These are phyloP conservation scores for Boletus tomentosulus DNA, from an alignment of 768 basidiomycete genomes.

Conservation along the genomic window DNA sequence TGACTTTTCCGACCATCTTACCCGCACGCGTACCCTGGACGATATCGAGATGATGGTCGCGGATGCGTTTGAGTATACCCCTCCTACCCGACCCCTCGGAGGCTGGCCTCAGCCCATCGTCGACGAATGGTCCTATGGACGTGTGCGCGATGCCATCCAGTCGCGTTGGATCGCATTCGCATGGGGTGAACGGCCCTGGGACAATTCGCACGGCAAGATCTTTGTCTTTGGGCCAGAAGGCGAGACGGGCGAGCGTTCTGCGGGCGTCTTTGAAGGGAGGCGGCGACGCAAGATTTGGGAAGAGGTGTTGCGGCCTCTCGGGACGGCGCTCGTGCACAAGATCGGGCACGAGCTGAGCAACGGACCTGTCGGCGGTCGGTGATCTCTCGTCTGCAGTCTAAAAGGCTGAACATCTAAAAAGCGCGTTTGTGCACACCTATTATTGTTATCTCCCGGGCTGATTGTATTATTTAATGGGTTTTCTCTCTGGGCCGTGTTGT, in stretches of 20 bases:
- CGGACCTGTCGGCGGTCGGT: constrained; percentile 44
- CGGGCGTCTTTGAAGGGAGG: constrained; percentile 60
- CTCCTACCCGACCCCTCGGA: constrained; percentile 19
- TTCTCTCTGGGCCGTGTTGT: constrained; percentile 1
- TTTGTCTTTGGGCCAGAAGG: constrained; percentile 83
- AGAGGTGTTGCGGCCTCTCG: constrained; percentile 63
- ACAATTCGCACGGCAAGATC: constrained; percentile 50
- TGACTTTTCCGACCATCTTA: constrained; percentile 15
- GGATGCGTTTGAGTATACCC: constrained; percentile 16
- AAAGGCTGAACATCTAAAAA: constrained; percentile 5
- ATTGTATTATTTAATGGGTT: constrained; percentile 4
- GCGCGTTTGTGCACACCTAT: neutral
- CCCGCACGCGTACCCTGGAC: constrained; percentile 18
- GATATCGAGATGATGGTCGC: constrained; percentile 27
- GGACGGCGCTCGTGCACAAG: constrained; percentile 64
- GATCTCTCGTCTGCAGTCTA: constrained; percentile 2
- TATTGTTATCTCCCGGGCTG: neutral
- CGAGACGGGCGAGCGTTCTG: constrained; percentile 69
- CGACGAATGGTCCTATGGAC: constrained; percentile 60
- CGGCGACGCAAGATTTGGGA: constrained; percentile 59
- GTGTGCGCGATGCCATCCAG: constrained; percentile 69
- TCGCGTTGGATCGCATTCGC: constrained; percentile 74
- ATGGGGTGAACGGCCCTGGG: constrained; percentile 70
- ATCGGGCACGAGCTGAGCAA: constrained; percentile 70
- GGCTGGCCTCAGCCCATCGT: constrained; percentile 58